Conservation (phyloP, 1,284 basidiomycete genomes). For the Testicularia cyperi region DNA sequence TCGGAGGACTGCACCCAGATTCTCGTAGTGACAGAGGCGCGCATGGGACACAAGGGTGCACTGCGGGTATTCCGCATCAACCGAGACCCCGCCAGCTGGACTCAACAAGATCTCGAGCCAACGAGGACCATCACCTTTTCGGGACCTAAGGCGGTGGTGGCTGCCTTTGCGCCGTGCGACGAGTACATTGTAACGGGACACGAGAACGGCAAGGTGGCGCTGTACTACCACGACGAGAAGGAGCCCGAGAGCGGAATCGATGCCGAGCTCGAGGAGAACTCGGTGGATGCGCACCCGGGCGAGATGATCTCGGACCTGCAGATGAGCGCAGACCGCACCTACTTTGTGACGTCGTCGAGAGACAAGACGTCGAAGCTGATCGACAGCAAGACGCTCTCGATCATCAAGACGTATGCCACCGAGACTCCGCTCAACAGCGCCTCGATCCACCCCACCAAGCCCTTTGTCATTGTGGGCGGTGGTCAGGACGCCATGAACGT, state of each 20-base stretch:
- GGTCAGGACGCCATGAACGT: conserved; percentile 98
- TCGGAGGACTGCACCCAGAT: conserved; percentile 69
- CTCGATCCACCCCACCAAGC: conserved; percentile 77
- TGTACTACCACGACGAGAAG: conserved; percentile 57
- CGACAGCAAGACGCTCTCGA: conserved; percentile 80
- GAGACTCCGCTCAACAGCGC: conserved; percentile 97
- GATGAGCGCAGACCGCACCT: conserved; percentile 82
- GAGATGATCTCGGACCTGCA: conserved; percentile 77
- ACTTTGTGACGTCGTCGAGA: conserved; percentile 94
- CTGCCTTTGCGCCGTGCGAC: conserved; percentile 80
- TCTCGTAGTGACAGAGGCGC: conserved; percentile 93
- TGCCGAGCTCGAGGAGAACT: conserved; percentile 81
- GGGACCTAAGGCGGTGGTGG: conserved; percentile 81
- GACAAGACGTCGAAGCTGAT: conserved; percentile 95
- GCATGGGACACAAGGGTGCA: conserved; percentile 72
- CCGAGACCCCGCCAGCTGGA: conserved; percentile 52
- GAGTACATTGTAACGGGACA: conserved; percentile 87
- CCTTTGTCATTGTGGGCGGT: conserved; percentile 78
- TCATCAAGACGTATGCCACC: conserved; percentile 89
- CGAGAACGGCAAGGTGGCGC: conserved; percentile 83
- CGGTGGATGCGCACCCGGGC: conserved; percentile 40
- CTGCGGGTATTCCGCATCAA: conserved; percentile 82
- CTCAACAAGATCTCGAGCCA: conserved; percentile 49
- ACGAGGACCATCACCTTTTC: conserved; percentile 58
- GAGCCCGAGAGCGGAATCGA: conserved; percentile 66